Evolutionary conservation across 2,329 filamentous ascomycete species (phyloP).

Genomic region (Colletotrichum orbiculare): DNA sequence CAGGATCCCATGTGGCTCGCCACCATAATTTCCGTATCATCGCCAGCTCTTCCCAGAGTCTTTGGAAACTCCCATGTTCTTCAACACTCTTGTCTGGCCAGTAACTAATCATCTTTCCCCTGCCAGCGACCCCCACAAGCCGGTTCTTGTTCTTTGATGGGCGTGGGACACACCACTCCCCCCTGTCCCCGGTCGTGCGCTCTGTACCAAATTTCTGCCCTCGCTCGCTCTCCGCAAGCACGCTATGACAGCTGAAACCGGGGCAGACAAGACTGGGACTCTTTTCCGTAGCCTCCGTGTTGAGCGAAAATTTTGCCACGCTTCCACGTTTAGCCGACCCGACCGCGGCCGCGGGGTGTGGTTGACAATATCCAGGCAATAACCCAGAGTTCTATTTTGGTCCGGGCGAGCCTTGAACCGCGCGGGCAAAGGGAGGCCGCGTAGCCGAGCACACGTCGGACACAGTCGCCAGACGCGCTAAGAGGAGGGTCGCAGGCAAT

Average conservation of each 20-base stretch:
- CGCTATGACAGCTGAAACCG: conserved; percentile 18
- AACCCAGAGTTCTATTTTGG: conserved; percentile 19
- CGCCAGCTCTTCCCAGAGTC: conserved; percentile 1
- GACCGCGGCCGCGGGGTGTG: conserved; percentile 11
- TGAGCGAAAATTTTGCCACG: conserved; percentile 17
- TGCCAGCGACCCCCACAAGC: conserved; percentile 3
- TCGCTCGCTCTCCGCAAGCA: conserved; percentile 4
- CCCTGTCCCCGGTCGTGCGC: conserved; percentile 24
- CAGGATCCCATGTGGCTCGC: conserved; percentile 8
- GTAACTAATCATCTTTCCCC: conserved; percentile 1
- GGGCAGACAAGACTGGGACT: neutral
- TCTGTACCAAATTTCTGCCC: neutral
- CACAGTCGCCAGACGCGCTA: neutral
- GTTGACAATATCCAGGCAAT: conserved; percentile 8
- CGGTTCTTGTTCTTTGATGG: conserved; percentile 6
- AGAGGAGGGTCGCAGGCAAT: conserved; percentile 8
- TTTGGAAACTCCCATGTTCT: neutral
- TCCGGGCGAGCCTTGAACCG: neutral
- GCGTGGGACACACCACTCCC: neutral
- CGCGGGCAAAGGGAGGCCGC: conserved; percentile 14
- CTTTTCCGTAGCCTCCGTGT: neutral
- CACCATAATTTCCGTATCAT: neutral
- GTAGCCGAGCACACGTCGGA: conserved; percentile 15
- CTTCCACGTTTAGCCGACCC: conserved; percentile 3
- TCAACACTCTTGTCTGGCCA: conserved; percentile 3